These are phyloP conservation scores for Coniochaeta pulveracea DNA, from an alignment of 2,329 filamentous ascomycete species.

Conservation along the genomic window DNA sequence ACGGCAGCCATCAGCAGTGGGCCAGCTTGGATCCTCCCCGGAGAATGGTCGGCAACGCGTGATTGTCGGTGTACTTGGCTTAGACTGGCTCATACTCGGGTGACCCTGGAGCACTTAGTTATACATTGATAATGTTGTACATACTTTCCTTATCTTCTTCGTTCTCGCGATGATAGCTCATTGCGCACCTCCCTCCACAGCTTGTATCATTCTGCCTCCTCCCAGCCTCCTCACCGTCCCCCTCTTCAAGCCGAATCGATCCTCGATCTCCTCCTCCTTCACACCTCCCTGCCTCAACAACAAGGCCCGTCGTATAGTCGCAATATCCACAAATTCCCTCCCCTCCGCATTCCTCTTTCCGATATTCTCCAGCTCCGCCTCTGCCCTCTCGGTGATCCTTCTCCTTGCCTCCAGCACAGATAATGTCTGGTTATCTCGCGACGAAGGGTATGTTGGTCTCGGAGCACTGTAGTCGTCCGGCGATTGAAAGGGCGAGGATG, in stretches of 20 bases:
- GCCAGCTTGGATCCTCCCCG: too few relatives aligned
- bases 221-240: constrained; percentile 36
- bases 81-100: too few relatives aligned
- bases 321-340: constrained; percentile 34
- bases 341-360: constrained; percentile 21
- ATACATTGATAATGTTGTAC: too few relatives aligned
- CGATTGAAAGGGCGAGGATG: constrained; percentile 7
- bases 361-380: constrained; percentile 29
- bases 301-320: constrained; percentile 33
- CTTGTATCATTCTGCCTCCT: constrained; percentile 24
- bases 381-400: constrained; percentile 28
- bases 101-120: too few relatives aligned
- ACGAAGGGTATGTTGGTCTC: constrained; percentile 7
- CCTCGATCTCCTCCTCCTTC: constrained; percentile 30
- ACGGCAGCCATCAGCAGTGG: too few relatives aligned
- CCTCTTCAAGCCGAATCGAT: constrained; percentile 28
- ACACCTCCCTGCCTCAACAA: constrained; percentile 29
- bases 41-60: too few relatives aligned
- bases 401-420: constrained; percentile 36
- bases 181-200: constrained; percentile 15
- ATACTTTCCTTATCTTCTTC: too few relatives aligned
- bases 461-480: constrained; percentile 15
- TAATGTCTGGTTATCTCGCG: constrained; percentile 31
- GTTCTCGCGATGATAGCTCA: too few relatives aligned
- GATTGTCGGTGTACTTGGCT: too few relatives aligned